These are phyloP conservation scores for Geoglossum glabrum DNA, from an alignment of 495 filamentous ascomycete species.

Conservation along the genomic window DNA sequence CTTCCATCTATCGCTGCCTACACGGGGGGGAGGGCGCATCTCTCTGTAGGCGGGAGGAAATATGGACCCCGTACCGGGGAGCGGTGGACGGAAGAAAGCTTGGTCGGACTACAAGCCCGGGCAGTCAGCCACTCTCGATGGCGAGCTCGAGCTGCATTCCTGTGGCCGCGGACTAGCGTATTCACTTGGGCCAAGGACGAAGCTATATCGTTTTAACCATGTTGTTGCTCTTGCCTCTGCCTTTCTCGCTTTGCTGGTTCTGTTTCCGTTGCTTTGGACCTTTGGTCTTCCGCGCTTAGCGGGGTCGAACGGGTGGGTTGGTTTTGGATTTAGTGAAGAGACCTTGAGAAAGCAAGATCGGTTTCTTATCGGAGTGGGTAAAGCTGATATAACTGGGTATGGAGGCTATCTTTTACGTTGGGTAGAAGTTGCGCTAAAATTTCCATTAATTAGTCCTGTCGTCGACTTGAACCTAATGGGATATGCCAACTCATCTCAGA, in stretches of 20 bases:
- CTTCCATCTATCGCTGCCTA: too few species aligned
- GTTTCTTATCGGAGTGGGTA: conserved; percentile 80
- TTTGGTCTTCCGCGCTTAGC: background rate
- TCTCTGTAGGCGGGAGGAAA: too few species aligned
- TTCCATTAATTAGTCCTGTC: conserved; percentile 39
- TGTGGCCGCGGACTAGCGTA: background rate
- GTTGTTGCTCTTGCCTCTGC: background rate
- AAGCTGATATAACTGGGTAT: conserved; percentile 86
- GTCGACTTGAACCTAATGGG: conserved; percentile 85
- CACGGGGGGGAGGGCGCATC: too few species aligned
- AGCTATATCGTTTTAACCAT: background rate
- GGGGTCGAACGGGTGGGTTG: background rate
- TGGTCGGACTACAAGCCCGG: background rate
- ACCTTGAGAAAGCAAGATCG: conserved; percentile 8
- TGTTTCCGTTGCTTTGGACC: background rate
- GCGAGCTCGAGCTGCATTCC: background rate
- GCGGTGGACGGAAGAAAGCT: background rate
- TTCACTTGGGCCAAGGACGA: background rate
- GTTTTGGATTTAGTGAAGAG: too few species aligned
- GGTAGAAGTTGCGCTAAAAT: background rate
- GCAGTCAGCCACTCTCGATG: background rate
- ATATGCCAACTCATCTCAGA: conserved; percentile 72
- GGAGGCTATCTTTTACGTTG: conserved; percentile 17
- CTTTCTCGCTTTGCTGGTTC: background rate
- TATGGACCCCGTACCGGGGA: background rate